Conservation (phyloP, 2,329 filamentous ascomycete genomes). For the Botrytis elliptica region DNA sequence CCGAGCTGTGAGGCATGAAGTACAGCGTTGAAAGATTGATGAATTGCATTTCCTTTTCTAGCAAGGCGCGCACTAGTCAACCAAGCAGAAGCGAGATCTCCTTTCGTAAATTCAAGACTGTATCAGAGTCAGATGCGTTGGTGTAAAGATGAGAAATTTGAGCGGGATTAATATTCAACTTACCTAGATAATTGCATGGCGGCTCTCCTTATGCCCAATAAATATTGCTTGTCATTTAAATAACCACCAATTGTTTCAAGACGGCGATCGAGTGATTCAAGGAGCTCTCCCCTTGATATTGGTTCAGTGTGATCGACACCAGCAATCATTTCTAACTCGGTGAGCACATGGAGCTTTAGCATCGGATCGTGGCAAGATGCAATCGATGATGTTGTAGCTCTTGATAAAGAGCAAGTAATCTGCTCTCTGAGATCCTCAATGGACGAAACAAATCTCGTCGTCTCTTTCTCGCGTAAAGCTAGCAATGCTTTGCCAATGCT, state of each 20-base stretch:
- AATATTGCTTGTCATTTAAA: constrained; percentile 88
- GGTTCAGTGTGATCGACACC: constrained; percentile 43
- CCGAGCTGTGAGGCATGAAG: constrained; percentile 82
- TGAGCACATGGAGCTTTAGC: constrained; percentile 80
- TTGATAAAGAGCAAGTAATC: constrained; percentile 72
- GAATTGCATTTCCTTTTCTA: constrained; percentile 77
- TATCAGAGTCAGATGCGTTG: constrained; percentile 35
- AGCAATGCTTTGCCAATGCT: constrained; percentile 69
- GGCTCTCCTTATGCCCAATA: constrained; percentile 81
- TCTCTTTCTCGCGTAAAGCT: constrained; percentile 55
- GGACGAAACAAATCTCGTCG: constrained; percentile 52
- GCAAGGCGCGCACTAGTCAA: constrained; percentile 80
- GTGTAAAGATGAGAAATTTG: neutral
- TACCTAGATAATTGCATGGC: constrained; percentile 78
- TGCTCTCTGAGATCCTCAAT: constrained; percentile 66
- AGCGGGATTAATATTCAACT: constrained; percentile 37
- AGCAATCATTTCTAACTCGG: constrained; percentile 80
- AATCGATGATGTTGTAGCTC: constrained; percentile 74
- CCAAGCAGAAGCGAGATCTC: constrained; percentile 82
- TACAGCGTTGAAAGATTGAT: constrained; percentile 91
- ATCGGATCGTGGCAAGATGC: constrained; percentile 82
- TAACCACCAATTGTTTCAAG: constrained; percentile 88
- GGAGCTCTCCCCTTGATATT: constrained; percentile 40
- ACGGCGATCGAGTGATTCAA: constrained; percentile 67
- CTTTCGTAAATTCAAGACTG: constrained; percentile 57